Base-by-base conservation (phyloP, 2,329 filamentous ascomycete species). In the Thelonectria discophora region DNA sequence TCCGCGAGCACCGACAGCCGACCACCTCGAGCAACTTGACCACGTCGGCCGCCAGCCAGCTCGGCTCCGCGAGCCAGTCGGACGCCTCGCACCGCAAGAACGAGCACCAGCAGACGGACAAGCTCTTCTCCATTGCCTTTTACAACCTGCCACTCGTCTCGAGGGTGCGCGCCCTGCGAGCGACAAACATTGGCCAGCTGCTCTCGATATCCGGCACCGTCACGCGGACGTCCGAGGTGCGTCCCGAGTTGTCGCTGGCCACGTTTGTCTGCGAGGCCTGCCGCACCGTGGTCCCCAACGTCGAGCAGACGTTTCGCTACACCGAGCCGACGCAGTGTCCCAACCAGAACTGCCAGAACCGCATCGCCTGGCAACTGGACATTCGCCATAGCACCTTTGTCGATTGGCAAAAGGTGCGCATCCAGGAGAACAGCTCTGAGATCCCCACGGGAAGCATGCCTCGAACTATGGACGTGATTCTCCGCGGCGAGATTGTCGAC, bases 391-490 rank as follows among this genome's bases (percentile, higher is more conserved):
- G 94, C 77, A 98, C 94, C 0, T 99, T 99, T 75, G 91, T 99
- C 64, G 95, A 99, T 79, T 99, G 95, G 95, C 95, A 99, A 76
- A 98, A 98, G 77, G 93, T 98, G 21, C 91, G 96, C 65, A 93
- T 98, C 64, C 95, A 99, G 78, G 95, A 99, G 78, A 99, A 98
- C 80, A 97, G 93, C 69, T 94, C 94, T 4, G 95, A 99, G 76
- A 99, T 99, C 39, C 95, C 95, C 0, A 99, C 95, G 0, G 95
- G 95, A 56, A 97, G 94, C 79, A 99, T 99, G 95, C 95, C 95
- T 21, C 87, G 95, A 62, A 99, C 95, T 3, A 95, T 99, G 87
- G 95, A 99, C 73, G 91, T 99, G 43, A 97, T 99, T 68, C 79
- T 99, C 34, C 90, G 95, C 63, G 95, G 95, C 73, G 95, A 99